Conservation (phyloP, 768 basidiomycete species). For the Leucocoprinus leucothites region DNA sequence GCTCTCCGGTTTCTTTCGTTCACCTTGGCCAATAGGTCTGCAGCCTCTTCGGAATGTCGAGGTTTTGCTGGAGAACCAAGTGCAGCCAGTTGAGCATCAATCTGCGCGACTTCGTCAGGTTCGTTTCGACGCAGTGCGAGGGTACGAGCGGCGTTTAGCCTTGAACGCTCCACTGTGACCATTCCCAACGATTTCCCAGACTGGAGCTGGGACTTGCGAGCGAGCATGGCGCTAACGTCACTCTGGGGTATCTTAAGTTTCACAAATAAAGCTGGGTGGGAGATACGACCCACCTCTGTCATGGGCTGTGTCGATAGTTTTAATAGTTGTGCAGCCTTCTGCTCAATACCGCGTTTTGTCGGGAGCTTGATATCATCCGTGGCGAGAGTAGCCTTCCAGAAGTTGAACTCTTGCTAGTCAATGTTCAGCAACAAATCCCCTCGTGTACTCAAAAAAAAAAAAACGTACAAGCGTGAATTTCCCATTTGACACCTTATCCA, state of each 20-base stretch:
- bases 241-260: slow-evolving; percentile 41
- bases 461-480: slow-evolving; percentile 56
- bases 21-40: slow-evolving; percentile 67
- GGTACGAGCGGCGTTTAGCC: slow-evolving; percentile 67
- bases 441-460: slow-evolving; percentile 14
- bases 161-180: slow-evolving; percentile 57
- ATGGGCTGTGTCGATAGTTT: slow-evolving; percentile 57
- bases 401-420: slow-evolving; percentile 69
- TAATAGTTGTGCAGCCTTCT: slow-evolving; percentile 60
- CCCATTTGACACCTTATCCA: slow-evolving; percentile 88
- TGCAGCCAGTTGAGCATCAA: slow-evolving; percentile 64
- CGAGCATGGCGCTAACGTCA: slow-evolving; percentile 79
- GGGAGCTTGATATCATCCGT: slow-evolving; percentile 64
- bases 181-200: slow-evolving; percentile 29
- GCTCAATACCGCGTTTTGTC: slow-evolving; percentile 59
- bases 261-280: slow-evolving; percentile 1
- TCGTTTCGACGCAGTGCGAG: slow-evolving; percentile 79
- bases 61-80: slow-evolving; percentile 29
- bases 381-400: slow-evolving; percentile 42
- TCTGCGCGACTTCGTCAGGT: slow-evolving; percentile 49
- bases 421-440: slow-evolving; percentile 6
- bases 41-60: slow-evolving; percentile 22
- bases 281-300: slow-evolving; percentile 67
- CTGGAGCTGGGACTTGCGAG: slow-evolving; percentile 53
- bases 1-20: slow-evolving; percentile 90